Evolutionary conservation across 164 flowering plant genomes (phyloP).

Genomic region (Magnolia officinalis): DNA sequence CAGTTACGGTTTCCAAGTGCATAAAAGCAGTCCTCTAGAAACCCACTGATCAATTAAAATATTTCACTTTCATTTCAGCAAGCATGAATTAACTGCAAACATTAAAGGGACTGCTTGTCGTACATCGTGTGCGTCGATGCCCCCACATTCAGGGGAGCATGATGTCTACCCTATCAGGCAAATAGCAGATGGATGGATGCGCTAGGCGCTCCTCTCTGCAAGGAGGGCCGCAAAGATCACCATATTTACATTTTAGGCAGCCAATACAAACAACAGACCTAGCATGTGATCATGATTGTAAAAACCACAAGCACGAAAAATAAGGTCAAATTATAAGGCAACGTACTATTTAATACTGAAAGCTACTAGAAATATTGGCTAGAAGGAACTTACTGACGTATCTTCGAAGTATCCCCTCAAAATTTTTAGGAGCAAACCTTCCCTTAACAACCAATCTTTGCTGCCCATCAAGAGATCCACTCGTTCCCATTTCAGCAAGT

Average conservation of each 20-base stretch:
- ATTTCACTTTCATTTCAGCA: not conserved
- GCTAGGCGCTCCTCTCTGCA: not conserved
- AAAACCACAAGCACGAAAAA: not conserved
- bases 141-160: not conserved
- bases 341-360: not conserved
- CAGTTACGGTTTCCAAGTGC: not conserved
- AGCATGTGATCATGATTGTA: not conserved
- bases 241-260: not conserved
- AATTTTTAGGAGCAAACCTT: slow-evolving; percentile 93
- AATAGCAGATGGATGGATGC: not conserved
- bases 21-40: not conserved
- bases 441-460: slow-evolving; percentile 88
- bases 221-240: not conserved
- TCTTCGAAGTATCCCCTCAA: slow-evolving; percentile 83
- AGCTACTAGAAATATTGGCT: not conserved
- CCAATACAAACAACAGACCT: not conserved
- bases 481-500: slow-evolving; percentile 93
- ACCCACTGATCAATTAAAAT: too few relatives aligned
- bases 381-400: slow-evolving; percentile 71
- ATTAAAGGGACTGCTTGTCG: not conserved
- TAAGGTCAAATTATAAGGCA: not conserved
- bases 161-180: not conserved
- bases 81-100: not conserved
- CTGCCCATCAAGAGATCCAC: slow-evolving; percentile 96
- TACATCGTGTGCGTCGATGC: not conserved